Base-by-base conservation (phyloP, 805 yeast genomes). In the Sugiyamaella valdiviana region DNA sequence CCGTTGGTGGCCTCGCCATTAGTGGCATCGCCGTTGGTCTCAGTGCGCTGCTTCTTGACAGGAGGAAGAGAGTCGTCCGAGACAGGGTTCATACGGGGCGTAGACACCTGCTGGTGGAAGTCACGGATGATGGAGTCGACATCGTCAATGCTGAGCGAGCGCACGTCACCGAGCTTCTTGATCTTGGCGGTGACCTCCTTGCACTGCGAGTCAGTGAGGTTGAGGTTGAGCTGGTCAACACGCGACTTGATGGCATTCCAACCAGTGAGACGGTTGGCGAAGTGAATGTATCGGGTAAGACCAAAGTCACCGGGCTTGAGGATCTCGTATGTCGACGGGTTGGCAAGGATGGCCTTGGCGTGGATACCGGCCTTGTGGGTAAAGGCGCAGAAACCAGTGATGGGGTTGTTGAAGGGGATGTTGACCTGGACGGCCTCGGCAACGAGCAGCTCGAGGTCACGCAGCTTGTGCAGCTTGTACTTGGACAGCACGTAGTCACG, bases 311-410 rank as follows among this genome's bases (percentile, higher is more conserved):
- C 73, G 49, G 99, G 99, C 67, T 85, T 85, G 67, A 91, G 77
- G 63, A 91, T 91, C 76, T 91, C 99, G 69, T 91, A 91, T n/a
- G 98, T 93, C 42, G 96, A 88, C 54, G 99, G 99, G 73, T 91
- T 93, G 51, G 99, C 99, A 57, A 91, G 79, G 59, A 91, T 91
- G 50, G 98, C 98, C 77, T 93, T 91, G 62, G 99, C 98, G 69
- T 91, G 99, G 67, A 91, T 90, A 71, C 99, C 99, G 51, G 99
- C 99, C 78, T 91, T 91, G 76, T 91, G 99, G 51, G 99, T 91
- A 75, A 91, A 91, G 41, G 99, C 99, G 76, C 98, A 93, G 83
- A 93, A 93, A 29, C 99, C 99, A 38, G 99, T 91, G 69, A 91
- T 88, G 60, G 98, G 98, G 75, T 91, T 91, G 78, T 91, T 91